Base-by-base conservation (phyloP, 441 rosid genomes). In the Brassica balearica region DNA sequence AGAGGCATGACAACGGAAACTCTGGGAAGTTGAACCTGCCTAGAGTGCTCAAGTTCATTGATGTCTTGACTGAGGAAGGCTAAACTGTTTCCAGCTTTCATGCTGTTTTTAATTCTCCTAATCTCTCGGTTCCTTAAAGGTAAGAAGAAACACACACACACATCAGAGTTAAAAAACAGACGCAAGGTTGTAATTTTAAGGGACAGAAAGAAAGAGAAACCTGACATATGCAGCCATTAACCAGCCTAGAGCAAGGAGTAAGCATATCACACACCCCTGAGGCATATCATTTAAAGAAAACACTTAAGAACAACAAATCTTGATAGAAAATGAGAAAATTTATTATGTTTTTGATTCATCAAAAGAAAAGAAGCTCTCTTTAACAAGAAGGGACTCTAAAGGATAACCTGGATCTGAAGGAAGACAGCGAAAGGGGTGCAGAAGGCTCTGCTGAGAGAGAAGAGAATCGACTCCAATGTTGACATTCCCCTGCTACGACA, bases 1-100 rank as follows among this genome's bases (percentile, higher is more conserved):
- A 96, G 88, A 71, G 97, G 99, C 98, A 94, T 91, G 58, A 96
- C 83, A 65, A 92, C 94, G 6, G 89, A 71, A 38, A 94, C 98
- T 73, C 95, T 87, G 11, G 99, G 98, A 62, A 92, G 87, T 73
- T 87, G 86, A 85, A 76, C 80, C 92, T 96, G 99, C 82, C 80
- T 82, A 76, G 89, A 86, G 83, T 96, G 98, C 83, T 96, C 97
- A 15, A 96, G 89, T 58, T 89, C 91, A 77, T 87, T 86, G 71
- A 96, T 83, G 83, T 94, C 96, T 81, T 84, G 93, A 85, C 94
- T 89, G 27, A 25, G 27, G 27, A 25, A 25, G 0, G 27, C 27
- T 0, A 25, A 25, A 0, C 27, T 25, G 1, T 96, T 96, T 71
- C 99, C 98, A 25, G 74, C 79, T 87, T 82, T 90, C 84, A 85